Conservation (phyloP, 2,329 filamentous ascomycete species). For the Aspergillus intermedius region DNA sequence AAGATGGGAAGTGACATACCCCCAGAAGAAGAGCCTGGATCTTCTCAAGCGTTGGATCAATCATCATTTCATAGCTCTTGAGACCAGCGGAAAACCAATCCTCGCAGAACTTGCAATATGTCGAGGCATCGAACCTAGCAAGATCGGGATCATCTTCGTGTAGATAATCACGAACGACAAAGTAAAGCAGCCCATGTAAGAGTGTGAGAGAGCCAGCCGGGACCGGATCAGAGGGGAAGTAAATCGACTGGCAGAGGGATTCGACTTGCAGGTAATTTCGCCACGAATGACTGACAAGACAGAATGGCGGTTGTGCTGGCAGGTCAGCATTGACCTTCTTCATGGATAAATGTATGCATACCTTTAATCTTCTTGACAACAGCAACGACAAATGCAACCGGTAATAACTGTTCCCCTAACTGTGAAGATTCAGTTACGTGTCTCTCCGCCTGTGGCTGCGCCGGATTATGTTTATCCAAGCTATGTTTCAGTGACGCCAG, state of each 20-base stretch:
- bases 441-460: neutral
- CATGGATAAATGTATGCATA: neutral
- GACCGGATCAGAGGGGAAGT: constrained; percentile 16
- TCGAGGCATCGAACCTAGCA: constrained; percentile 9
- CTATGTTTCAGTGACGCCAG: constrained; percentile 13
- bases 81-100: constrained; percentile 10
- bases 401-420: constrained; percentile 6
- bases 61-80: constrained; percentile 14
- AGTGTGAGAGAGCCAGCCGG: constrained; percentile 15
- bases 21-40: constrained; percentile 17
- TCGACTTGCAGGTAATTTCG: constrained; percentile 14
- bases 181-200: constrained; percentile 18
- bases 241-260: constrained; percentile 16
- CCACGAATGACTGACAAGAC: constrained; percentile 21
- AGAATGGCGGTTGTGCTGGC: constrained; percentile 19
- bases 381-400: constrained; percentile 14
- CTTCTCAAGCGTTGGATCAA: constrained; percentile 17
- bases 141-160: constrained; percentile 15
- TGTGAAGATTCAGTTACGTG: neutral
- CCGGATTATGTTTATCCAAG: constrained; percentile 10
- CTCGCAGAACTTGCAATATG: constrained; percentile 12
- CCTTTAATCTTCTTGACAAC: constrained; percentile 17
- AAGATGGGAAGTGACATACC: constrained; percentile 3
- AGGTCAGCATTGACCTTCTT: neutral
- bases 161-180: constrained; percentile 20